Conservation (phyloP, 805 yeast species). For the Candida sphagnicola region DNA sequence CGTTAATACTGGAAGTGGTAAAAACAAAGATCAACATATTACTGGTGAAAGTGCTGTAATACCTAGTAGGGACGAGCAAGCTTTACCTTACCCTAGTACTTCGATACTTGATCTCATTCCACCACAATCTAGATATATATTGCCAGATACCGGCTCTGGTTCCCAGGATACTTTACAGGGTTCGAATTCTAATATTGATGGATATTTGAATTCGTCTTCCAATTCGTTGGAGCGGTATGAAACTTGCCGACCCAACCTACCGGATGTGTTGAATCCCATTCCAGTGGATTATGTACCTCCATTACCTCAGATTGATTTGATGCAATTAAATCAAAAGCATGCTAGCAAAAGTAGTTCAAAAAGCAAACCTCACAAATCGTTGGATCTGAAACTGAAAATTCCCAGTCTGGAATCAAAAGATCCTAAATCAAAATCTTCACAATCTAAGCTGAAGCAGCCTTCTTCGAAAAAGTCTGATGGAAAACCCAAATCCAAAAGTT, state of each 20-base stretch:
- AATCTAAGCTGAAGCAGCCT: background rate
- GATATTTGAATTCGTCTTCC: background rate
- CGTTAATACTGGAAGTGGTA: background rate
- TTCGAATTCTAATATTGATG: background rate
- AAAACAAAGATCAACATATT: too few species aligned
- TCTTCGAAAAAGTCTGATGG: background rate
- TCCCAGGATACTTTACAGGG: background rate
- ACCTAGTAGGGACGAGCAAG: background rate
- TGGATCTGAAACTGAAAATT: background rate
- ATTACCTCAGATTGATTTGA: background rate
- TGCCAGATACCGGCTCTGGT: background rate
- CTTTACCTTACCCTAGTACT: background rate
- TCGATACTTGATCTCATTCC: background rate
- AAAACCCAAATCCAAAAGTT: background rate
- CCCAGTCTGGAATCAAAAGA: background rate
- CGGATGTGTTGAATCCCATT: background rate
- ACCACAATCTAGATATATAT: background rate
- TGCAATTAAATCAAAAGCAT: background rate
- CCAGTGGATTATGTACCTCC: background rate
- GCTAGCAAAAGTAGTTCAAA: background rate
- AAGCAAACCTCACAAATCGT: background rate
- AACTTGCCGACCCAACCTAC: background rate
- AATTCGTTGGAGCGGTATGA: conserved; percentile 1
- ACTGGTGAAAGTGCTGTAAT: background rate
- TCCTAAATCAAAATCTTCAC: background rate